Base-by-base conservation (phyloP, 2,329 filamentous ascomycete species). In the Hypoxylon sp. region DNA sequence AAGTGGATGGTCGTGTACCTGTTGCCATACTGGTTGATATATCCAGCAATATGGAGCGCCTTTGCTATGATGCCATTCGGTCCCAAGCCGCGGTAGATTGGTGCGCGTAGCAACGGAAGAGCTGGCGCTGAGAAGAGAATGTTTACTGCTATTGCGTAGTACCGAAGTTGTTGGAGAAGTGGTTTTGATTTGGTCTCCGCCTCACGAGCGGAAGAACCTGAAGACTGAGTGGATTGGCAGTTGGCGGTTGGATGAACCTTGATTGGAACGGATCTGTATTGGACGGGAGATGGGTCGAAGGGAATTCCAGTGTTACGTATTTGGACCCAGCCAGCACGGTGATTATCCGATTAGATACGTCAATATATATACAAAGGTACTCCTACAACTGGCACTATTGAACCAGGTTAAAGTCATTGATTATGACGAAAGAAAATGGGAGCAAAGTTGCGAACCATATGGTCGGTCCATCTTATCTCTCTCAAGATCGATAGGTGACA, bases 1-100 rank as follows among this genome's bases (percentile, higher is more conserved):
- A 48, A 46, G 20, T 6, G 22, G 48, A 61, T 57, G 48, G 58
- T 35, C 20, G 54, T 14, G 56, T 72, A 74, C 75, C 75, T 68
- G 72, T 77, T 61, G 75, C 74, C 75, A 77, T 77, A 48, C 60
- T 72, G 63, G 64, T 51, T 31, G 53, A 63, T 48, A 58, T 59
- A 55, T 68, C 61, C 60, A 69, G 64, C 49, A 68, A 60, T 63
- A 53, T 49, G 51, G 59, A 68, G 55, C 20, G 66, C 50, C 33
- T 53, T 49, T 44, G 63, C 59, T 64, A 61, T 25, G 68, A 62
- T 72, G 74, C 72, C 75, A 76, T 76, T 64, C 56, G 70, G 74
- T 62, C 55, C 66, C 56, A 48, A 63, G 33, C 42, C 20, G 33
- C 14, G 17, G n/a, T 35, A 27, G 5, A 49, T 33, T 40, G 35